Evolutionary conservation across 2,329 filamentous ascomycete genomes (phyloP), one percentile per base, ranked within the genome.

Genomic region (Lanzia echinophila): DNA sequence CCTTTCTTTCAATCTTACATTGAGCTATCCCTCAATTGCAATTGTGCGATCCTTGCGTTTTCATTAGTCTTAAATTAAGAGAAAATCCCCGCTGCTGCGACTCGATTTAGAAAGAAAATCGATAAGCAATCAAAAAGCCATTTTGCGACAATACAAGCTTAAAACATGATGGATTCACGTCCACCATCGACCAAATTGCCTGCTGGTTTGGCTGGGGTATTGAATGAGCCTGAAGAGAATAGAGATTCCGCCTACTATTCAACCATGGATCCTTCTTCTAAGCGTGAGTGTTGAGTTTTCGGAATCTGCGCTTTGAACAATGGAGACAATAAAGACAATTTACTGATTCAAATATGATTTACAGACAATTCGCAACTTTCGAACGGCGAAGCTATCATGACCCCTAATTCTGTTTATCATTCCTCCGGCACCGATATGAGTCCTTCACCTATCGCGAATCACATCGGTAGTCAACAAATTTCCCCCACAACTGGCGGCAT

Each of bases 401-500:
- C 63, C 10, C 55, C 58, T 36, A 46, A 47, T 19, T 49, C 58
- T 13, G 52, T 59, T 12, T 81, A 79, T 56, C 76, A 79, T 43
- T 63, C 63, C 13, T 74, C 76, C 3, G 72, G 73, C 19, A 71
- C 73, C 32, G 81, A 85, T 63, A 83, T 84, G 69, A 84, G 81
- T 1, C 82, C 82, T 0, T 84, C 82, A 1, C 81, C 82, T 8
- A 78, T 79, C 17, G 70, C 65, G 15, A 63, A 74, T 38, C 76
- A 77, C 62, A 58, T 60, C 12, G 53, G 58, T 19, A 61, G 58
- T 69, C 79, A 79, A 43, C 69, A 79, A 10, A 67, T 83, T 34
- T 84, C 81, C 7, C 79, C 82, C 6, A 68, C 74, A 0, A 74
- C 76, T 13, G 77, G 76, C 61, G 78, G 79, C 64, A 86, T 86